phyloP scores from a whole-genome alignment of 2,329 filamentous ascomycete species.

The Xylaria sp. region DNA sequence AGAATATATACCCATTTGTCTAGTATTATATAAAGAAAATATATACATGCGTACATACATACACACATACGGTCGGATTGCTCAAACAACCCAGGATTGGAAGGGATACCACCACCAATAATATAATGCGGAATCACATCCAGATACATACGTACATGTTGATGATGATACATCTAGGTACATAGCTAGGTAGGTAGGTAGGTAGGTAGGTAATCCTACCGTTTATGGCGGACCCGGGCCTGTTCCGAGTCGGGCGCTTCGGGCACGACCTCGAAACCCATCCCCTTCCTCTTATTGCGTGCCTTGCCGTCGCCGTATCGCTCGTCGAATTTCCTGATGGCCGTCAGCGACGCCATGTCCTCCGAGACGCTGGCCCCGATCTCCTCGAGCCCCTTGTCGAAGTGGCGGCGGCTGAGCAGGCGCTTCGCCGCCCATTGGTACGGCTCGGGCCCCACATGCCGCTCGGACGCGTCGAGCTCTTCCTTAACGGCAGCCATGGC shows the following conservation, averaged over 20 bases:
- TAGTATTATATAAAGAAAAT: conserved; percentile 12
- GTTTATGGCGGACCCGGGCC: conserved; percentile 54
- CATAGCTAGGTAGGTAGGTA: too few relatives aligned
- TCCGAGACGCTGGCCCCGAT: conserved; percentile 93
- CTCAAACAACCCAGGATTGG: neutral
- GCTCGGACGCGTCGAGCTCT: conserved; percentile 63
- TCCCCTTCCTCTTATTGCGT: conserved; percentile 65
- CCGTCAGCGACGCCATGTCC: conserved; percentile 87
- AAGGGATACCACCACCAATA: neutral
- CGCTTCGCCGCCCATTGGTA: conserved; percentile 76
- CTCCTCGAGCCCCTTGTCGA: conserved; percentile 85
- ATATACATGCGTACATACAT: neutral
- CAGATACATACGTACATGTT: conserved; percentile 26
- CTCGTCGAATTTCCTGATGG: conserved; percentile 95
- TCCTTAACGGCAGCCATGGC: conserved; percentile 83
- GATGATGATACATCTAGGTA: conserved; percentile 15
- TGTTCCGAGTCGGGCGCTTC: conserved; percentile 57
- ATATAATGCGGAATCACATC: conserved; percentile 26
- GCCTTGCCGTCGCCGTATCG: conserved; percentile 83
- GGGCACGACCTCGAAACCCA: conserved; percentile 68
- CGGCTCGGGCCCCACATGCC: conserved; percentile 45
- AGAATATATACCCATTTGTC: conserved; percentile 3
- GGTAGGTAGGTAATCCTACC: conserved; percentile 27
- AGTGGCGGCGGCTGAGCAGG: conserved; percentile 75
- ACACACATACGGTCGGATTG: neutral